Base-by-base conservation (phyloP, 768 basidiomycete genomes). In the Leccinum aurantiacum region DNA sequence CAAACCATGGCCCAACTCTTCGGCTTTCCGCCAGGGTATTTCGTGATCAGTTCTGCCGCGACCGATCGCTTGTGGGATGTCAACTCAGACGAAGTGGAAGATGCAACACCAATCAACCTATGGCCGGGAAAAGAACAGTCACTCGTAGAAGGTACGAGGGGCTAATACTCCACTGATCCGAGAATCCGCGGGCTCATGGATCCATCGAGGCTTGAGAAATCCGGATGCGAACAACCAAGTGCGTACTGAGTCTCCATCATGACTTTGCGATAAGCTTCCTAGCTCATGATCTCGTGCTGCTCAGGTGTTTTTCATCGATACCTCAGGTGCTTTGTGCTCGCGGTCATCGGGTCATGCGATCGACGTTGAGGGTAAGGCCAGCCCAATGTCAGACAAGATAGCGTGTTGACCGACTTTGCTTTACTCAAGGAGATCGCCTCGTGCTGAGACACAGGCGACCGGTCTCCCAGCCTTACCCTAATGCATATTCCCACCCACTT, bases 291-390 rank as follows among this genome's bases (percentile, higher is more conserved):
- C 19, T 54, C 33, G 24, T 52, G 4, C 50, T n/a, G 7, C 35
- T 44, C 55, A 93, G 89, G 89, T 93, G 17, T 93, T 92, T 76
- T 93, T 90, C 76, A 83, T 93, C 56, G 92, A 94, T 70, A 81
- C 83, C 2, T 82, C 84, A 19, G 91, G 92, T 19, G 85, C 84
- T 10, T 73, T 93, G 46, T 93, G 90, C 70, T 90, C 91, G 9
- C 82, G 88, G 64, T 82, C 84, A 4, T 83, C 91, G 15, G 92
- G 92, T 0, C 91, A 93, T 73, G 92, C 91, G 8, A 76, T 94
- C 38, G 91, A 94, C 66, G 74, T 93, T 37, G 85, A 93, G 79
- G 83, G 91, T 88, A 71, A 24, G 74, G 62, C 15, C 19, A 50
- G 53, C 38, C 29, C 25, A 19, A 6, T 53, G 29, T 6, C 51